phyloP scores from a whole-genome alignment of 768 basidiomycete species.

The Hydnomerulius pinastri region DNA sequence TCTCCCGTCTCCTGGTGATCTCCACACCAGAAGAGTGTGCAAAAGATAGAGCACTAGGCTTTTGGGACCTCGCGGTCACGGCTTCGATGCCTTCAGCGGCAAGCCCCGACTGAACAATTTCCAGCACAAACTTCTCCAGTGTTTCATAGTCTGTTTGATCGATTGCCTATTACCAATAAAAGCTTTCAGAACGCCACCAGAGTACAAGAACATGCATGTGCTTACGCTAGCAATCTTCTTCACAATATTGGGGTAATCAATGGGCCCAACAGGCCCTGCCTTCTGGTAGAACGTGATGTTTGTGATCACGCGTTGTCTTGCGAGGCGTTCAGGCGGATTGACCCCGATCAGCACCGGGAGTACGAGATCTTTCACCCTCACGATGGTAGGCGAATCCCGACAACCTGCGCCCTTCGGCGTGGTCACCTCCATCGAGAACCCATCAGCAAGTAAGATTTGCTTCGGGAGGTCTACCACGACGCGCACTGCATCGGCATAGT shows the following conservation, averaged over 20 bases:
- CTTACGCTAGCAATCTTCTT: constrained; percentile 30
- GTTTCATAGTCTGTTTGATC: constrained; percentile 56
- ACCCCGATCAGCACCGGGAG: constrained; percentile 67
- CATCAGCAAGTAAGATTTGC: constrained; percentile 51
- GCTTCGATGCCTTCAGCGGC: constrained; percentile 34
- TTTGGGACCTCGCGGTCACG: constrained; percentile 59
- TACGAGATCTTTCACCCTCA: constrained; percentile 47
- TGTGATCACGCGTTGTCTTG: constrained; percentile 62
- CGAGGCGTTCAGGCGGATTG: constrained; percentile 65
- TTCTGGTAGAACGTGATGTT: constrained; percentile 49
- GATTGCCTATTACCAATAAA: constrained; percentile 35
- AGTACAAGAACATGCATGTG: not conserved
- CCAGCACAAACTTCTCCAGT: constrained; percentile 57
- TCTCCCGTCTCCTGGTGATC: constrained; percentile 45
- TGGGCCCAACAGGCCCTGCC: constrained; percentile 18
- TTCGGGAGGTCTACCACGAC: constrained; percentile 48
- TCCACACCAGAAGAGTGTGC: constrained; percentile 64
- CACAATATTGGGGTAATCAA: constrained; percentile 42
- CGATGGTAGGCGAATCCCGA: constrained; percentile 21
- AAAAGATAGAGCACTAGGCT: constrained; percentile 72
- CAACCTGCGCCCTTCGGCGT: constrained; percentile 7
- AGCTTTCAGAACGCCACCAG: not conserved
- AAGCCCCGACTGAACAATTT: constrained; percentile 42
- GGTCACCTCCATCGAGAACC: constrained; percentile 43
- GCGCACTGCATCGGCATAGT: constrained; percentile 38